phyloP scores from a whole-genome alignment of 768 basidiomycete genomes.

The Hirschioporus abietinus region DNA sequence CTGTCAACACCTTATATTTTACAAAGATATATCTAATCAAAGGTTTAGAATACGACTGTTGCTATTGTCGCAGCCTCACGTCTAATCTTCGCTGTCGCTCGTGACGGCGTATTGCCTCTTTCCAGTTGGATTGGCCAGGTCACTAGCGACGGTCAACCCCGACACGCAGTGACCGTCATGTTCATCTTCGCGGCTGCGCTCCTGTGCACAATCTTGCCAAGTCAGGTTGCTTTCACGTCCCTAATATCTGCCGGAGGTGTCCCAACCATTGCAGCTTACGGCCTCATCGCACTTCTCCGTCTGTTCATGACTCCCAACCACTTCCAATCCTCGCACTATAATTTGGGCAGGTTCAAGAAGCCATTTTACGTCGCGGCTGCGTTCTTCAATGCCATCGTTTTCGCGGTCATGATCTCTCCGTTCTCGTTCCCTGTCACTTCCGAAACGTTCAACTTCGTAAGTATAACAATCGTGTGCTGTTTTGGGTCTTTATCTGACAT shows the following conservation, averaged over 20 bases:
- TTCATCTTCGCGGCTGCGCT: slow-evolving; percentile 68
- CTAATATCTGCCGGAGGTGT: slow-evolving; percentile 81
- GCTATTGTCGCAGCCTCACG: slow-evolving; percentile 86
- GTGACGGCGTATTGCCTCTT: slow-evolving; percentile 85
- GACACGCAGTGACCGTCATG: slow-evolving; percentile 84
- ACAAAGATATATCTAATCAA: slow-evolving; percentile 5
- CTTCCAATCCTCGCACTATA: slow-evolving; percentile 72
- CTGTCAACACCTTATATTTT: background rate
- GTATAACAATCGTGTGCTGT: slow-evolving; percentile 22
- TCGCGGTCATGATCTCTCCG: slow-evolving; percentile 77
- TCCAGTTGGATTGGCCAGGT: slow-evolving; percentile 81
- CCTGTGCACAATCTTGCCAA: slow-evolving; percentile 86
- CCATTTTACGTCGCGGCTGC: slow-evolving; percentile 65
- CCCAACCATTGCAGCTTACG: slow-evolving; percentile 87
- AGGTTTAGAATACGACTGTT: slow-evolving; percentile 71
- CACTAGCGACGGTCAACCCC: slow-evolving; percentile 65
- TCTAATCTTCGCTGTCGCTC: slow-evolving; percentile 88
- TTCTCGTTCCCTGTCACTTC: slow-evolving; percentile 81
- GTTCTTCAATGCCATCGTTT: slow-evolving; percentile 69
- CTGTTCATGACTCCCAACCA: slow-evolving; percentile 71
- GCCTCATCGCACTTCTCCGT: slow-evolving; percentile 70
- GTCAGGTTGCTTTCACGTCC: slow-evolving; percentile 89
- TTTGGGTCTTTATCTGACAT: slow-evolving; percentile 6
- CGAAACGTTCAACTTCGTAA: slow-evolving; percentile 79
- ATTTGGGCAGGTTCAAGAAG: slow-evolving; percentile 57